Conservation (phyloP, 306 rosid species). For the Alnus rubra region DNA sequence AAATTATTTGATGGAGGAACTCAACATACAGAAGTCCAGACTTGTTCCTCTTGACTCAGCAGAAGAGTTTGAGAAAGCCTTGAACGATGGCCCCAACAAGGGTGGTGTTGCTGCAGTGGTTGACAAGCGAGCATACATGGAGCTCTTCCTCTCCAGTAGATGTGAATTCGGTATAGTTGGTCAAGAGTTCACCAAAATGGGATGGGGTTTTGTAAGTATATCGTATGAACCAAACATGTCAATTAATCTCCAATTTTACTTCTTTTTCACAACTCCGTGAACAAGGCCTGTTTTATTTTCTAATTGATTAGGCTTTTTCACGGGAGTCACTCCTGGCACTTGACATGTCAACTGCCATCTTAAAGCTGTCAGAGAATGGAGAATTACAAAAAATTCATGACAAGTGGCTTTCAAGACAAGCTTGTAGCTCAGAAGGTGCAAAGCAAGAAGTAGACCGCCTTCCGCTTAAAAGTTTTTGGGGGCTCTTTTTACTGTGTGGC, state of each 20-base stretch:
- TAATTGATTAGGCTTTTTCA: slow-evolving; percentile 5
- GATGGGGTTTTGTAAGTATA: slow-evolving; percentile 95
- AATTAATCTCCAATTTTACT: too few species aligned
- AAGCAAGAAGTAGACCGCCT: slow-evolving; percentile 73
- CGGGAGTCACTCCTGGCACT: slow-evolving; percentile 84
- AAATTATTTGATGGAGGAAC: slow-evolving; percentile 57
- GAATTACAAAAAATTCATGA: slow-evolving; percentile 90
- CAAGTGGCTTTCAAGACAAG: slow-evolving; percentile 77
- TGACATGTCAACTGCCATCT: slow-evolving; percentile 82
- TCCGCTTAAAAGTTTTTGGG: slow-evolving; percentile 75
- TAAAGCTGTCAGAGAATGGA: slow-evolving; percentile 73
- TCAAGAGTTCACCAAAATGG: slow-evolving; percentile 89
- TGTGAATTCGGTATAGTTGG: slow-evolving; percentile 77
- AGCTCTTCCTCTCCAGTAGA: slow-evolving; percentile 79
- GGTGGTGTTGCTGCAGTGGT: slow-evolving; percentile 89
- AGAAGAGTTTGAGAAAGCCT: slow-evolving; percentile 62
- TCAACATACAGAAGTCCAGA: slow-evolving; percentile 60
- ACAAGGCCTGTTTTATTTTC: too few species aligned
- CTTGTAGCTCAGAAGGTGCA: slow-evolving; percentile 69
- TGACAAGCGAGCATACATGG: slow-evolving; percentile 75
- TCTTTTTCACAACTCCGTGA: too few species aligned
- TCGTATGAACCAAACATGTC: too few species aligned
- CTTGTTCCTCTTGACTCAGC: slow-evolving; percentile 64
- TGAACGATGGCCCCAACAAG: slow-evolving; percentile 61
- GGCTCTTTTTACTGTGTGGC: slow-evolving; percentile 72